These are phyloP conservation scores for Lipomyces sp. DNA, from an alignment of 805 yeast genomes.

Conservation along the genomic window DNA sequence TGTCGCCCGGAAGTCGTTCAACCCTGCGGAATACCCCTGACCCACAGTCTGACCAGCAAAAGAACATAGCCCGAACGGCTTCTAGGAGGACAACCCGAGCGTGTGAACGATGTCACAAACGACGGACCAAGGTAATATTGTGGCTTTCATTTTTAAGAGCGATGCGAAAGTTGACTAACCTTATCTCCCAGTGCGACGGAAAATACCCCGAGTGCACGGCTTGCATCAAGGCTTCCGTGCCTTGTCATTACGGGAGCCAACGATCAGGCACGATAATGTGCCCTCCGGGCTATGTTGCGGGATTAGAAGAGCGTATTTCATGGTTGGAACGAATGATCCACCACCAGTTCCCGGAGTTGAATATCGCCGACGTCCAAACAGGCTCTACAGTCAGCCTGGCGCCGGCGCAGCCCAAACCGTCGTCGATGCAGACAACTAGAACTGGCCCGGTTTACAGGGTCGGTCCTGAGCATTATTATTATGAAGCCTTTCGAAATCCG, in stretches of 20 bases:
- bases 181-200: constrained; percentile 31
- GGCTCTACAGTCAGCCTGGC: constrained; percentile 14
- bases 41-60: not conserved
- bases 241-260: constrained; percentile 28
- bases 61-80: constrained; percentile 5
- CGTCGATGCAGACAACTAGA: not conserved
- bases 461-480: constrained; percentile 35
- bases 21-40: not conserved
- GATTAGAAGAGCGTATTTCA: constrained; percentile 27
- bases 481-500: constrained; percentile 34
- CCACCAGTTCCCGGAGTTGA: constrained; percentile 23
- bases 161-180: not conserved
- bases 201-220: constrained; percentile 35
- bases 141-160: not conserved
- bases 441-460: constrained; percentile 16
- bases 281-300: constrained; percentile 29
- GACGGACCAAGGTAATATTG: constrained; percentile 31
- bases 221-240: constrained; percentile 27
- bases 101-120: constrained; percentile 34
- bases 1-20: constrained; percentile 6
- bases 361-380: constrained; percentile 23
- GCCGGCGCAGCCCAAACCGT: constrained; percentile 1
- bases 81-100: constrained; percentile 30
- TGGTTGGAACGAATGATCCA: constrained; percentile 28
- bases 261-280: constrained; percentile 30